Percentiles rank a stretch among this genome's conserved stretches.
Evolutionary conservation across 2,329 filamentous ascomycete species (phyloP).

Genomic region (Furcasterigmium furcatum): DNA sequence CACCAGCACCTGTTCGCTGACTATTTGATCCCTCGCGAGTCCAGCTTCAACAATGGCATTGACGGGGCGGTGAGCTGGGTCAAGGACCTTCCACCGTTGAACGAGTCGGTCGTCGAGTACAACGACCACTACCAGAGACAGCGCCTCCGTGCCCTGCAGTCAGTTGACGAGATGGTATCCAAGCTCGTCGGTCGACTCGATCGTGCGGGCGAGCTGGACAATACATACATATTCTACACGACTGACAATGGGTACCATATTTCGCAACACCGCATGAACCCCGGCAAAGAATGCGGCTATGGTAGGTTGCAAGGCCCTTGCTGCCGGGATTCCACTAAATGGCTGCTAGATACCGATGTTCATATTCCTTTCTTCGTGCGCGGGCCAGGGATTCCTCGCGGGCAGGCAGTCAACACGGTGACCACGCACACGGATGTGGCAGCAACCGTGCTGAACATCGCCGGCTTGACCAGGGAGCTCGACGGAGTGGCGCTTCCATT

Average conservation of each 20-base stretch:
- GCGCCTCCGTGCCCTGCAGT: conserved; percentile 30
- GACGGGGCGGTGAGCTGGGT: conserved; percentile 31
- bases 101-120: conserved; percentile 16
- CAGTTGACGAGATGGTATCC: conserved; percentile 33
- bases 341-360: conserved; percentile 36
- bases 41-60: conserved; percentile 55
- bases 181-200: conserved; percentile 22
- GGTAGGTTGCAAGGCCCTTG: conserved; percentile 1
- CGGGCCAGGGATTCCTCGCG: conserved; percentile 36
- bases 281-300: conserved; percentile 43
- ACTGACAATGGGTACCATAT: conserved; percentile 48
- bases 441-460: conserved; percentile 42
- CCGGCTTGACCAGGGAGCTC: conserved; percentile 32
- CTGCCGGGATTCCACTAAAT: conserved; percentile 4
- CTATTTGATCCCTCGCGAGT: conserved; percentile 52
- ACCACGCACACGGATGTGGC: conserved; percentile 49
- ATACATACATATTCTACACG: conserved; percentile 44
- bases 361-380: conserved; percentile 42
- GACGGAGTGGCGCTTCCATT: conserved; percentile 43
- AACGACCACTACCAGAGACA: conserved; percentile 27
- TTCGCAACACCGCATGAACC: conserved; percentile 42
- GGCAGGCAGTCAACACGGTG: conserved; percentile 26
- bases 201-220: conserved; percentile 17
- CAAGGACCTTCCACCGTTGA: conserved; percentile 21
- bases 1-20: conserved; percentile 56